Evolutionary conservation across 768 basidiomycete genomes (phyloP), one percentile per base, ranked within the genome.

Genomic region (Galerina sulciceps): DNA sequence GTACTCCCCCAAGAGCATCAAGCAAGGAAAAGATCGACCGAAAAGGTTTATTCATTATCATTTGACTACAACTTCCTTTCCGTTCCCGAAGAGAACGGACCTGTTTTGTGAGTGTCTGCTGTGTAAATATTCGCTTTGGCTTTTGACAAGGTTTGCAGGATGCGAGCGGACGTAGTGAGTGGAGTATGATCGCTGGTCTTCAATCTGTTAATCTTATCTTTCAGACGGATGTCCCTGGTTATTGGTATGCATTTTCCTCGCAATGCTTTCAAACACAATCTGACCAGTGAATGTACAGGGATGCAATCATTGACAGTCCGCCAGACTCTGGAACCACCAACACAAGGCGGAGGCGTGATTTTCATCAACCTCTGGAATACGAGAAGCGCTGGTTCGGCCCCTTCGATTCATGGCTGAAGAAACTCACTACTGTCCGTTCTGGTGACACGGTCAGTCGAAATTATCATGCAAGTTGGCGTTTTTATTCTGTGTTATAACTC

Each of bases 1-100:
- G 23, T 59, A 34, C 46, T 69, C 10, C 58, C 57, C 61, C 35
- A 57, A 49, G 37, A 41, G 23, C 55, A 57, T 20, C 23, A 26
- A 15, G 22, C 18, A 37, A 31, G 37, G 17, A 57, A 57, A 23
- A 46, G 46, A 13, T 48, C 55, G 26, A 49, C 55, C 10, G 55
- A 57, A 50, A 57, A 57, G 10, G 47, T 57, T 9, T 57, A 49
- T 41, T 48, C 47, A n/a, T 35, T 57, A 10, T 49, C 46, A 8
- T 57, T 57, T 13, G 55, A 49, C 40, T 57, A 49, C 31, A 49
- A 48, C 26, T 57, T 57, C 46, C 36, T 40, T 40, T 46, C 46
- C 31, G 37, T 57, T 42, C 55, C 55, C 13, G 47, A 49, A 18
- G 36, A 38, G 11, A 57, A 57, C 34, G 55, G 55, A 6, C 55